phyloP scores from a whole-genome alignment of 371 early-diverging fungal genomes.

The Mortierella sp. region DNA sequence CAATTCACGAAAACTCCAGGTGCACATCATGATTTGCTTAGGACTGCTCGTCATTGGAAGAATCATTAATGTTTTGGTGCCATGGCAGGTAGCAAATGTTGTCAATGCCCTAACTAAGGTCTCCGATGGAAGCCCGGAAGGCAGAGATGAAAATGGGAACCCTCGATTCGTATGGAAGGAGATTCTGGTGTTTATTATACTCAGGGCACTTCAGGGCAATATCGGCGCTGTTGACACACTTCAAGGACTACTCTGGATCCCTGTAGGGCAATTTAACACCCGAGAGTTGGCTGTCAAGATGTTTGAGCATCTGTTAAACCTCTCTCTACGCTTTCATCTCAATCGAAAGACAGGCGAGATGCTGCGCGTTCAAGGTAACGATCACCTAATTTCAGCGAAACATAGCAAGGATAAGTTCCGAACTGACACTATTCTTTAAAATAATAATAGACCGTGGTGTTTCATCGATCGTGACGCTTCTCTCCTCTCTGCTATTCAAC shows the following conservation, averaged over 20 bases:
- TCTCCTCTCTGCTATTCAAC: slow-evolving; percentile 89
- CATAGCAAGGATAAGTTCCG: not conserved
- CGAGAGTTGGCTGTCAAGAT: slow-evolving; percentile 86
- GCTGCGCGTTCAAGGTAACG: slow-evolving; percentile 73
- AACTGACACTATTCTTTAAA: not conserved
- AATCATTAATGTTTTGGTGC: slow-evolving; percentile 84
- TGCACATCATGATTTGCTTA: slow-evolving; percentile 78
- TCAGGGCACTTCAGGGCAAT: slow-evolving; percentile 83
- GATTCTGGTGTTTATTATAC: slow-evolving; percentile 75
- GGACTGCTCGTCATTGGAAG: slow-evolving; percentile 77
- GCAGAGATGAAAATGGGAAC: slow-evolving; percentile 35
- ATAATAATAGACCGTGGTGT: slow-evolving; percentile 89
- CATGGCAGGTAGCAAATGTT: slow-evolving; percentile 82
- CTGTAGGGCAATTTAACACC: slow-evolving; percentile 92
- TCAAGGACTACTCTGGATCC: slow-evolving; percentile 91
- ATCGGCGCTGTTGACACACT: slow-evolving; percentile 85
- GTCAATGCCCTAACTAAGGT: slow-evolving; percentile 72
- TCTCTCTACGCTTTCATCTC: slow-evolving; percentile 91
- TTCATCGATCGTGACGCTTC: slow-evolving; percentile 79
- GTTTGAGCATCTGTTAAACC: slow-evolving; percentile 86
- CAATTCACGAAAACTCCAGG: slow-evolving; percentile 70
- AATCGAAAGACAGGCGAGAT: slow-evolving; percentile 96
- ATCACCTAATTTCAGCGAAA: not conserved
- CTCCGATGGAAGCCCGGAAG: slow-evolving; percentile 48
- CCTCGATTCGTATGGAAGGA: slow-evolving; percentile 71